Conservation (phyloP, 129 eudicot species). For the Artemisia tridentata region DNA sequence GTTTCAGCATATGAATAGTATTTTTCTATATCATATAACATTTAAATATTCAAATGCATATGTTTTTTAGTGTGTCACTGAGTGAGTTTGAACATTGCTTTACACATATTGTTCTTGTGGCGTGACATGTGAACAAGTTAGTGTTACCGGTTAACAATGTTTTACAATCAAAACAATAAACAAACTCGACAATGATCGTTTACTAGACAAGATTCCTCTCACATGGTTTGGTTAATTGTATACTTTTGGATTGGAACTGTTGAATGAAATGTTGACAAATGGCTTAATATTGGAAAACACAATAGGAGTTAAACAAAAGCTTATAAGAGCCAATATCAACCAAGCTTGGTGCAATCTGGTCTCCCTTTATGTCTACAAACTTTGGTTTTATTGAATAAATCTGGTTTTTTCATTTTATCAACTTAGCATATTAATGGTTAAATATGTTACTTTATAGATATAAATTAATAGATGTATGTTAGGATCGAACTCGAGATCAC, state of each 20-base stretch:
- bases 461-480: no score
- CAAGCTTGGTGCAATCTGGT: constrained; percentile 9
- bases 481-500: no score
- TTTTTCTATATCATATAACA: no score
- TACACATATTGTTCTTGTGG: no score
- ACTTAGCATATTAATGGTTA: no score
- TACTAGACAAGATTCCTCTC: not conserved
- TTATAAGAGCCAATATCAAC: not conserved
- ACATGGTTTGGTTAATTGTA: constrained; percentile 21
- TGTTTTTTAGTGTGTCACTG: not conserved
- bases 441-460: no score
- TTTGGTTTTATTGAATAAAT: not conserved
- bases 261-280: constrained; percentile 15
- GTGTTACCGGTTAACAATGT: not conserved
- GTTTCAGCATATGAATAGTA: no score
- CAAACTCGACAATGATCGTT: not conserved
- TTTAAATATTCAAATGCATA: not conserved
- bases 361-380: constrained; percentile 2
- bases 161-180: not conserved
- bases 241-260: constrained; percentile 2
- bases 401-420: no score
- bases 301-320: not conserved
- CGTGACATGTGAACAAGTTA: not conserved
- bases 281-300: not conserved
- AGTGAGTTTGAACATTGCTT: no score